Base-by-base conservation (phyloP, 495 filamentous ascomycete genomes). In the Hypoxylon lenormandii region DNA sequence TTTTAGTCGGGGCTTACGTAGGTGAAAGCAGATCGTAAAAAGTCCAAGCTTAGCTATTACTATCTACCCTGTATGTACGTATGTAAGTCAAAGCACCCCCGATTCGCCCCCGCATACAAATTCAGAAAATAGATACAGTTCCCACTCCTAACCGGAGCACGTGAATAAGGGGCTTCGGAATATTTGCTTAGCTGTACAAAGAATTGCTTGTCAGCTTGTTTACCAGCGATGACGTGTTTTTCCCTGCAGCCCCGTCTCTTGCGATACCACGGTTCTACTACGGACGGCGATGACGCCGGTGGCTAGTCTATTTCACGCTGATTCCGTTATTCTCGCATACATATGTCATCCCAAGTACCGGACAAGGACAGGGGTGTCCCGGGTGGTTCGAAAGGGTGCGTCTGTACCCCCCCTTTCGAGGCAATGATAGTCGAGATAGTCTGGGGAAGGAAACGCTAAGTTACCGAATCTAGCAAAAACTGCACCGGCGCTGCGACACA, bases 191-290 rank as follows among this genome's bases (percentile, higher is more conserved):
- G 19, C 40, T 51, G 22, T 53, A 40, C 6, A 52, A 38, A 26
- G 23, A 26, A 69, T 59, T 64, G 66, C 66, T 64, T 69, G 54
- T 52, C 53, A 60, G 66, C 66, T 64, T 69, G 54, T 52, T 64
- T 61, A 65, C 49, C 65, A 57, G 51, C 68, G 40, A 71, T 71
- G 68, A 71, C 68, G 68, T 71, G 10, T 63, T 47, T 3, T 63
- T 47, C 1, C 52, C 62, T 71, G 58, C 58, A 54, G 52, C 59
- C 58, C 30, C 62, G 4, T 30, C 11, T 66, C 66, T 59, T 58
- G 52, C 61, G 37, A 70, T 66, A 22, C 67, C 50, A 53, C 51
- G 56, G 40, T 63, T 66, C 57, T 37, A 30, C 23, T 33, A 13
- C 42, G 6, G 33, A 11, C 68, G 58, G 62, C 52, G 13, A 66